These are phyloP conservation scores for Dalbergia cochinchinensis DNA, from an alignment of 306 rosid genomes.

Conservation along the genomic window DNA sequence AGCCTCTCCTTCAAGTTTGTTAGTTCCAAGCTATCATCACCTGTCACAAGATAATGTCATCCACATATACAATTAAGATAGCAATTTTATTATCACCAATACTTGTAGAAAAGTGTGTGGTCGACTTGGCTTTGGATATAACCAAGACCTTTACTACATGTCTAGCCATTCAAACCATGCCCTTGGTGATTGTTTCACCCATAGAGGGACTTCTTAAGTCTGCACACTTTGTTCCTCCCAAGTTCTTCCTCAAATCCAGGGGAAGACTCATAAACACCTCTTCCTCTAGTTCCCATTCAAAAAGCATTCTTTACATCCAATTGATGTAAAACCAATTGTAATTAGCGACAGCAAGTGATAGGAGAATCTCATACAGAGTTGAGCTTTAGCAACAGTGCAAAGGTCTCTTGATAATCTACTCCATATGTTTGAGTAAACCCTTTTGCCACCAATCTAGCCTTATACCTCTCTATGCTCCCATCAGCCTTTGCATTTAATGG, in stretches of 20 bases:
- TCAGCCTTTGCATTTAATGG: not conserved
- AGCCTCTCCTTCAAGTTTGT: no score
- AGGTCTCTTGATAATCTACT: not conserved
- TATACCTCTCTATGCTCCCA: not conserved
- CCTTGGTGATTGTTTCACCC: no score
- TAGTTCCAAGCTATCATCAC: no score
- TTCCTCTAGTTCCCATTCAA: constrained; percentile 10
- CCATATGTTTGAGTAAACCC: not conserved
- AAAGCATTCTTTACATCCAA: constrained; percentile 4
- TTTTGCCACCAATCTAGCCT: constrained; percentile 5
- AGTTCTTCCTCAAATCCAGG: not conserved
- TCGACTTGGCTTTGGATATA: no score
- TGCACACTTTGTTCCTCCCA: no score
- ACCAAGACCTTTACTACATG: no score
- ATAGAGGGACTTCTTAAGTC: no score
- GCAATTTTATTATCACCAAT: no score
- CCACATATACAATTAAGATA: no score
- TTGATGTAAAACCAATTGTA: not conserved
- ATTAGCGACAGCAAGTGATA: constrained; percentile 1
- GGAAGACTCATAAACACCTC: not conserved
- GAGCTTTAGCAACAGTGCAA: not conserved
- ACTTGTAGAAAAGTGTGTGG: no score
- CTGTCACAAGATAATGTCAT: no score
- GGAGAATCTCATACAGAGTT: not conserved
- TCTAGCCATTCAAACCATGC: no score